Base-by-base conservation (phyloP, 257 asterid species). In the Solanum peruvianum region DNA sequence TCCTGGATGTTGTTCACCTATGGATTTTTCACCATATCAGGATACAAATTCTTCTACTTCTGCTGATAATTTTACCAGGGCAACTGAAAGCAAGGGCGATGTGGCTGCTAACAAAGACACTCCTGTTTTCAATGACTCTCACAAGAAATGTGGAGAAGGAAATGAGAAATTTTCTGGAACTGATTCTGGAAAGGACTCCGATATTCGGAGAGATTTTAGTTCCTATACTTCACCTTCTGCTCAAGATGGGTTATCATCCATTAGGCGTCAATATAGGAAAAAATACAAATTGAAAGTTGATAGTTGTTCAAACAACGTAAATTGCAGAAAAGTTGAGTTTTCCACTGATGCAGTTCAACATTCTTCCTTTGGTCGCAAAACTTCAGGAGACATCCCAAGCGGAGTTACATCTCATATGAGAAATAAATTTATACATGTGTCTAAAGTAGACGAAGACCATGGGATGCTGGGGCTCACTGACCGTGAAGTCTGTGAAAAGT, bases 1-100 rank as follows among this genome's bases (percentile, higher is more conserved):
- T 66, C 94, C 94, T 47, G 92, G 91, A 60, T 90, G 87, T 89
- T 91, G 94, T 90, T 97, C 99, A 49, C 99, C 99, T 33, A 95
- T 97, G 99, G 98, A 96, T 86, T 94, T 95, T 93, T 96, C 99
- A 66, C 99, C 98, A 82, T 95, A 90, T 90, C 92, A 89, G 83
- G 92, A 83, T 70, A 84, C 91, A 20, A 78, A 89, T 69, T 47
- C 73, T 88, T 87, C 90, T 88, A 90, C 92, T 67, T 88, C 85
- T 70, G 86, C 76, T 86, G 70, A 64, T 71, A 20, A 71, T 58
- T 62, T 90, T 35, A 86, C 89, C 84, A 64, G 21, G 35, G 89
- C 69, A 60, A 21, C 89, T 86, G 94, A 88, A 75, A 82, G 45
- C 9, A 90, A 90, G 70, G 92, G n/a, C 23, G 89, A 88, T 85